These are phyloP conservation scores for Dalbergia oliveri DNA, from an alignment of 306 rosid species.

Conservation along the genomic window DNA sequence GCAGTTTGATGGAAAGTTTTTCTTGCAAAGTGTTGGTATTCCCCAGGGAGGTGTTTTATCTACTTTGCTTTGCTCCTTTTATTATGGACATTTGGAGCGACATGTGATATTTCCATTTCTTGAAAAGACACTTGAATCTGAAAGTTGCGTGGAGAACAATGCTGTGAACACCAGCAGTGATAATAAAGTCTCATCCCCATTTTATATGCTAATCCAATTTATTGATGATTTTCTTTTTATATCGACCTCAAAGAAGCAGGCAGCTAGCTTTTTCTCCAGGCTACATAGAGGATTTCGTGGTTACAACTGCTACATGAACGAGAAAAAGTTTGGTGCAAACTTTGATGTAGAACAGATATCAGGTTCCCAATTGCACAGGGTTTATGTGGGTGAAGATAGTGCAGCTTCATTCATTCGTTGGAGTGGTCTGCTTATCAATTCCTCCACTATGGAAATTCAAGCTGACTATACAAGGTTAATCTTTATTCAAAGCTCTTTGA, in stretches of 20 bases:
- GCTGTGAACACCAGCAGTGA: constrained; percentile 41
- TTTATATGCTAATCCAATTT: constrained; percentile 67
- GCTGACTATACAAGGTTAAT: constrained; percentile 87
- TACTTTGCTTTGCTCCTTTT: constrained; percentile 82
- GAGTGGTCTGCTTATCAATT: constrained; percentile 94
- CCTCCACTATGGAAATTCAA: constrained; percentile 78
- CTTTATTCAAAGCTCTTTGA: constrained; percentile 23
- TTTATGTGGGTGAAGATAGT: constrained; percentile 61
- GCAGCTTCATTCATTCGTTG: constrained; percentile 71
- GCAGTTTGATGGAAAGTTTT: constrained; percentile 74
- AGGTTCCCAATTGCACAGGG: constrained; percentile 55
- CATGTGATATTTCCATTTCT: constrained; percentile 78
- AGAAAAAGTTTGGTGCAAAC: constrained; percentile 72
- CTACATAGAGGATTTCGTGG: constrained; percentile 78
- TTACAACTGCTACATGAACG: constrained; percentile 92
- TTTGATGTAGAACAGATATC: constrained; percentile 62
- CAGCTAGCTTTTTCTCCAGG: constrained; percentile 69
- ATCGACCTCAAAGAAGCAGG: constrained; percentile 83
- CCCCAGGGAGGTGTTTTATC: constrained; percentile 95
- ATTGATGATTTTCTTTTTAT: constrained; percentile 84
- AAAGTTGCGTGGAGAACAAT: constrained; percentile 39
- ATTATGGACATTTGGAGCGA: constrained; percentile 81
- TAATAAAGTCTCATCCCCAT: constrained; percentile 41
- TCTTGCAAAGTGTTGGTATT: constrained; percentile 83
- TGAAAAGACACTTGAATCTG: constrained; percentile 55